These are phyloP conservation scores for Diplodia intermedia DNA, from an alignment of 2,329 filamentous ascomycete species.

Conservation along the genomic window DNA sequence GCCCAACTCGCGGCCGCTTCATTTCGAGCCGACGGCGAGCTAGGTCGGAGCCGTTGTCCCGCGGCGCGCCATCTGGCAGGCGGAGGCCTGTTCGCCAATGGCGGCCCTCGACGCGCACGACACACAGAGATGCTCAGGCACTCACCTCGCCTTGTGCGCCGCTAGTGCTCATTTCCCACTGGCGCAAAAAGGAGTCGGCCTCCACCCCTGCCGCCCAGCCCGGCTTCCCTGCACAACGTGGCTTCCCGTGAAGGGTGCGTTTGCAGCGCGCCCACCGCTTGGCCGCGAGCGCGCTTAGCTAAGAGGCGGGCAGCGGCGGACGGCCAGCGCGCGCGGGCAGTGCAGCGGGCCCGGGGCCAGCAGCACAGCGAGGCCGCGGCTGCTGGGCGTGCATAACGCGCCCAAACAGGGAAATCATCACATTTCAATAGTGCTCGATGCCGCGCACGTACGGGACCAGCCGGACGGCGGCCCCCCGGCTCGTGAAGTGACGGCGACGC, in stretches of 20 bases:
- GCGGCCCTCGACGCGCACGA: conserved; percentile 17
- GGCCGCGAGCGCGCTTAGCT: conserved; percentile 4
- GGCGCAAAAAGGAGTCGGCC: conserved; percentile 24
- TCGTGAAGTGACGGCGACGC: conserved; percentile 17
- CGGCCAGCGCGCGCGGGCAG: not conserved
- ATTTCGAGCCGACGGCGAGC: not conserved
- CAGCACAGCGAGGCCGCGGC: no score
- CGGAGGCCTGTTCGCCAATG: conserved; percentile 21
- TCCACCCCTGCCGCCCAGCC: not conserved
- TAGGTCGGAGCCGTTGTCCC: conserved; percentile 21
- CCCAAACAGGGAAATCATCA: conserved; percentile 30
- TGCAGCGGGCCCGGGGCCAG: not conserved
- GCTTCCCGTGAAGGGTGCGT: conserved; percentile 30
- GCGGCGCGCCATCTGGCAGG: conserved; percentile 23
- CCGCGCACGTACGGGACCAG: conserved; percentile 28
- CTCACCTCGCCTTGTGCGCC: conserved; percentile 5
- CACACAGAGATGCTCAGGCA: conserved; percentile 26
- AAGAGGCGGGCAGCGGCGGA: conserved; percentile 1
- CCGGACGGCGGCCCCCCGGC: conserved; percentile 24
- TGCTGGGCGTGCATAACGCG: conserved; percentile 21
- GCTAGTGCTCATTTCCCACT: conserved; percentile 31
- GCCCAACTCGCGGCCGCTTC: not conserved
- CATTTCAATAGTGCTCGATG: conserved; percentile 26
- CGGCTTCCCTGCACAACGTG: conserved; percentile 32
- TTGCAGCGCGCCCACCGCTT: conserved; percentile 19